Evolutionary conservation across 139 green algal genomes (phyloP).

Genomic region (Coccomyxa sp.): DNA sequence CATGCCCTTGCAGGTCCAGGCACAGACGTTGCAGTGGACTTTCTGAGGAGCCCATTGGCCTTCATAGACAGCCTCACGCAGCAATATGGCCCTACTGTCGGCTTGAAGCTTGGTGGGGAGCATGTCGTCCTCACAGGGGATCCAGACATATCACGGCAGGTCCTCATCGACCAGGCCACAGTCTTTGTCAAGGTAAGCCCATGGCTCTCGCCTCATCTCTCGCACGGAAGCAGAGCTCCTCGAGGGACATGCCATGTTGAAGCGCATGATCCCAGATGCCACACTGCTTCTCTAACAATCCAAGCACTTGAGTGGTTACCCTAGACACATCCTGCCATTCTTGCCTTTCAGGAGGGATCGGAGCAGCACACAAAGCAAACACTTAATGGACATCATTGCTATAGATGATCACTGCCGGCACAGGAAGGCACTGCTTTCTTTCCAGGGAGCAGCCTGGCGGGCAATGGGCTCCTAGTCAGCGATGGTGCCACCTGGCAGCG

Average conservation of each 20-base stretch:
- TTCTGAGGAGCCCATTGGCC: slow-evolving; percentile 60
- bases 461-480: slow-evolving; percentile 76
- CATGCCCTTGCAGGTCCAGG: slow-evolving; percentile 35
- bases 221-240: too few species aligned
- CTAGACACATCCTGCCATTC: too few species aligned
- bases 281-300: too few species aligned
- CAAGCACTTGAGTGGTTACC: too few species aligned
- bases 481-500: slow-evolving; percentile 77
- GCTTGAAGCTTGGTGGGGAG: slow-evolving; percentile 74
- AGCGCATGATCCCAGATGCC: too few species aligned
- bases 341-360: too few species aligned
- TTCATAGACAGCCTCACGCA: slow-evolving; percentile 41
- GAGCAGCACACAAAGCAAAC: too few species aligned
- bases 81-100: slow-evolving; percentile 54
- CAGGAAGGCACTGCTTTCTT: slow-evolving; percentile 89
- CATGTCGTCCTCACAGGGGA: slow-evolving; percentile 70
- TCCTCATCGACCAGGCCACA: slow-evolving; percentile 31
- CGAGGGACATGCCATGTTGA: too few species aligned
- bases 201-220: too few species aligned
- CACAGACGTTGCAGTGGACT: slow-evolving; percentile 53
- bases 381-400: too few species aligned
- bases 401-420: too few species aligned
- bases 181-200: slow-evolving; percentile 37
- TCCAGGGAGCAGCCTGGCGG: slow-evolving; percentile 71
- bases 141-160: slow-evolving; percentile 20